These are phyloP conservation scores for Calonectria henricotiae DNA, from an alignment of 2,329 filamentous ascomycete species.

Conservation along the genomic window DNA sequence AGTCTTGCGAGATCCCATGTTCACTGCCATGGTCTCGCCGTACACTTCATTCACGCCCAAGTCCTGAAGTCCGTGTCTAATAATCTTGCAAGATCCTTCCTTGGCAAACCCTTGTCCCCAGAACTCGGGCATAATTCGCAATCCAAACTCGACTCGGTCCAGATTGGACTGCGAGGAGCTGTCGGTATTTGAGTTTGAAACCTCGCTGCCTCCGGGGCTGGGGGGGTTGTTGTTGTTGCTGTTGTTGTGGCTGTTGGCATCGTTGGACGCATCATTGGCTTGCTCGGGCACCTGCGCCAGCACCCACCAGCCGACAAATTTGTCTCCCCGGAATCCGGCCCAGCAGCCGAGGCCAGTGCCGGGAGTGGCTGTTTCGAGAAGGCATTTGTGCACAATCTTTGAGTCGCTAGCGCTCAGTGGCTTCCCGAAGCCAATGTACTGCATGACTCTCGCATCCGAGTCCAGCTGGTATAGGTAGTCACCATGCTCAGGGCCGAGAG, in stretches of 20 bases:
- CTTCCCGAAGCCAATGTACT: slow-evolving; percentile 48
- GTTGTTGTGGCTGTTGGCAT: slow-evolving; percentile 2
- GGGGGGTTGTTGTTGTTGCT: slow-evolving; percentile 1
- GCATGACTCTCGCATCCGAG: slow-evolving; percentile 46
- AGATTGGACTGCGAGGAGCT: slow-evolving; percentile 21
- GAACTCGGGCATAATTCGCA: slow-evolving; percentile 52
- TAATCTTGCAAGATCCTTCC: slow-evolving; percentile 52
- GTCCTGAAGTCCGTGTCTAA: slow-evolving; percentile 53
- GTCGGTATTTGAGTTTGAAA: slow-evolving; percentile 5
- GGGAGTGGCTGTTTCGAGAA: slow-evolving; percentile 45
- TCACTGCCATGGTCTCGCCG: slow-evolving; percentile 55
- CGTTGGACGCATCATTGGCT: background rate
- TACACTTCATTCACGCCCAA: slow-evolving; percentile 48
- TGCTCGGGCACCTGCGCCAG: slow-evolving; percentile 43
- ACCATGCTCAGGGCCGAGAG: slow-evolving; percentile 42
- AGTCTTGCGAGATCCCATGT: slow-evolving; percentile 50
- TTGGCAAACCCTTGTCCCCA: slow-evolving; percentile 55
- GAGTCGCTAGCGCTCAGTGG: slow-evolving; percentile 44
- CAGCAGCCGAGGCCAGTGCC: slow-evolving; percentile 47
- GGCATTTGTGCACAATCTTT: slow-evolving; percentile 46
- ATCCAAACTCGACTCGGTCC: slow-evolving; percentile 50
- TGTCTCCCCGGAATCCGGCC: slow-evolving; percentile 45
- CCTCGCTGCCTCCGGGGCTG: background rate
- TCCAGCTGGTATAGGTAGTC: slow-evolving; percentile 47
- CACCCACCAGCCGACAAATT: slow-evolving; percentile 56